A percentile compares a stretch with the other conserved stretches of the same genome.
Evolutionary conservation across 495 filamentous ascomycete genomes (phyloP).

Genomic region (Penicillium waksmanii): DNA sequence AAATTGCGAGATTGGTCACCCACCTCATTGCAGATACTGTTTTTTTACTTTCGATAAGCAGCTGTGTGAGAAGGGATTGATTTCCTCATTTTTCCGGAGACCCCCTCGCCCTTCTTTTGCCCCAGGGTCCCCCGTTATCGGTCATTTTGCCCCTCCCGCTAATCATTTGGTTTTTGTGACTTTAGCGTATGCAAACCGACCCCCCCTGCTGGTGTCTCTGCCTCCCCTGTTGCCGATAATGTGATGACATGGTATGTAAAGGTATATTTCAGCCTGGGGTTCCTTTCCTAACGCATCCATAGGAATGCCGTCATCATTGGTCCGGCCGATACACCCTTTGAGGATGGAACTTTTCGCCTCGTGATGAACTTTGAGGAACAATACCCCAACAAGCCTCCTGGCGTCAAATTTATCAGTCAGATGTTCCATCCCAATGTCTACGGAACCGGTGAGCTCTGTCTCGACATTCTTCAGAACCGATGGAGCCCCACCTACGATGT

Average conservation of each 20-base stretch:
- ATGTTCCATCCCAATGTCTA: conserved; percentile 99
- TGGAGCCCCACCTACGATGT: conserved; percentile 99
- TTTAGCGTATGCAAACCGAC: conserved; percentile 97
- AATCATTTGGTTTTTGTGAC: conserved; percentile 16
- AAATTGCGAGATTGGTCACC: conserved; percentile 2
- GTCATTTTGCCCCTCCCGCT: conserved; percentile 18
- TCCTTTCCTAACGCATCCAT: conserved; percentile 13
- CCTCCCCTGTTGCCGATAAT: conserved; percentile 95
- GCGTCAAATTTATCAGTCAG: conserved; percentile 96
- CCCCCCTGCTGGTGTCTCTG: conserved; percentile 94
- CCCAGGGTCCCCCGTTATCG: conserved; percentile 1
- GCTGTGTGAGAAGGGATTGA: background rate
- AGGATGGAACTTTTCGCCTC: conserved; percentile 95
- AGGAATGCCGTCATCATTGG: conserved; percentile 99
- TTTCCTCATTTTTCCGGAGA: background rate
- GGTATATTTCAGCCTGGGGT: background rate
- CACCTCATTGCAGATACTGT: conserved; percentile 1
- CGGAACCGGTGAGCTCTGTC: conserved; percentile 91
- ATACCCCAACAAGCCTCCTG: conserved; percentile 96
- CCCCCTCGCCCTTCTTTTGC: background rate
- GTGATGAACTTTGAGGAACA: conserved; percentile 99
- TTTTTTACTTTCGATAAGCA: background rate
- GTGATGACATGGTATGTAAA: conserved; percentile 93
- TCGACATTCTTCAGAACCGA: conserved; percentile 96
- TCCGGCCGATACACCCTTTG: conserved; percentile 95